Evolutionary conservation across 768 basidiomycete genomes (phyloP), one percentile per base, ranked within the genome.

Genomic region (Lentinula detonsa): DNA sequence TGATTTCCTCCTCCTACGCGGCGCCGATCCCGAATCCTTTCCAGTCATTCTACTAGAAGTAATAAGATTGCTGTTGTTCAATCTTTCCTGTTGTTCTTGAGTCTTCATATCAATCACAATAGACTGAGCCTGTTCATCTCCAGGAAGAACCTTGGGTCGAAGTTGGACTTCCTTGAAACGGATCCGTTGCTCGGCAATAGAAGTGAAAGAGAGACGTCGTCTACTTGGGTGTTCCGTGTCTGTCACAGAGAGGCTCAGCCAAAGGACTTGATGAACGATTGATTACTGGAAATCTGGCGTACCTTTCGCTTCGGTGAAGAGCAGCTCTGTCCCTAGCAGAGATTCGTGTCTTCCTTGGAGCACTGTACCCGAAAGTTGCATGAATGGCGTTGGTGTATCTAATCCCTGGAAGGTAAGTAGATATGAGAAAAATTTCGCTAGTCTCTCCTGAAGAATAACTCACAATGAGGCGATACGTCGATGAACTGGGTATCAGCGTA

Each of bases 341-440:
- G 76, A 68, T 60, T 88, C 83, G 62, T 91, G 85, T 40, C 77
- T 74, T 0, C 91, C 91, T 70, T 85, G 85, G 63, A 92, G 78
- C 18, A 91, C 78, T 1, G 88, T 87, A 2, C 90, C 90, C 4
- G 87, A 85, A 0, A 93, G 76, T 65, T 93, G 91, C 21, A 93
- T 71, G 64, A 85, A 91, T 0, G 91, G 91, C 0, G 84, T 87
- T 0, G 88, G 83, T 0, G 88, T 88, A 67, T 93, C 90, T 23
- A 93, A 70, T 1, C 90, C 91, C 91, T 90, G 64, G 15, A 28
- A 50, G 18, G 48, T 31, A 31, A 48, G 39, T 40, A 49, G 35
- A 34, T n/a, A 21, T 39, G 33, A 6, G 7, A 6, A 3, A 16
- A 13, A 15, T 21, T 16, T 13, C 4, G 1, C 21, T 5, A 9